phyloP scores from a whole-genome alignment of 495 filamentous ascomycete genomes.

The Talaromyces stipitatus region DNA sequence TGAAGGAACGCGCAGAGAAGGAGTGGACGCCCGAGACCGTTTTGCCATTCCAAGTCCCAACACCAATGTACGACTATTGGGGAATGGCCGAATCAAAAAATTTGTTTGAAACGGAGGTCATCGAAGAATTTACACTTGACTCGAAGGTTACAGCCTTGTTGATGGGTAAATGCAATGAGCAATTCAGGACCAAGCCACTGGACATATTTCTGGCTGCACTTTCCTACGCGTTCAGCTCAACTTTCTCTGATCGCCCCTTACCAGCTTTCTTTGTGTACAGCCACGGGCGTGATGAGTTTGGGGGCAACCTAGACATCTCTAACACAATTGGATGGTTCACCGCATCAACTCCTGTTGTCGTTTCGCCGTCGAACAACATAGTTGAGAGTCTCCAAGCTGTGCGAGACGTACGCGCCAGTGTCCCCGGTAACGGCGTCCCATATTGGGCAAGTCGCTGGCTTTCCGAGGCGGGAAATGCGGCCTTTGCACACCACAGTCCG shows the following conservation, averaged over 20 bases:
- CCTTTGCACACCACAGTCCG: no score
- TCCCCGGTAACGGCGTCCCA: no score
- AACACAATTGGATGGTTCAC: background rate
- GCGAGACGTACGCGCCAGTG: no score
- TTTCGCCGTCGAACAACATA: no score
- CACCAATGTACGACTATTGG: background rate
- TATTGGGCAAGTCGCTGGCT: no score
- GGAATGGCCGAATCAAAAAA: background rate
- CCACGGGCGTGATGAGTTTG: background rate
- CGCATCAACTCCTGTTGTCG: no score
- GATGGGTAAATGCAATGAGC: background rate
- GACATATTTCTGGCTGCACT: background rate
- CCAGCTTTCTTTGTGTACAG: background rate
- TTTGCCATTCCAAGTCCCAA: background rate
- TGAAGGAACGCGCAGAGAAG: background rate
- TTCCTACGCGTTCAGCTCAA: background rate
- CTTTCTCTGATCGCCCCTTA: background rate
- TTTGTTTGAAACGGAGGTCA: background rate
- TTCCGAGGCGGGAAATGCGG: no score
- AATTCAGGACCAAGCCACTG: background rate
- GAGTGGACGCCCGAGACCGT: background rate
- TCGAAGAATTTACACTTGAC: background rate
- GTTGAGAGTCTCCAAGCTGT: no score
- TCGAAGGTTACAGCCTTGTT: background rate
- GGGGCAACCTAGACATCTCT: background rate